These are phyloP conservation scores for Chimonanthus salicifolius DNA, from an alignment of 164 flowering plant species.

Conservation along the genomic window DNA sequence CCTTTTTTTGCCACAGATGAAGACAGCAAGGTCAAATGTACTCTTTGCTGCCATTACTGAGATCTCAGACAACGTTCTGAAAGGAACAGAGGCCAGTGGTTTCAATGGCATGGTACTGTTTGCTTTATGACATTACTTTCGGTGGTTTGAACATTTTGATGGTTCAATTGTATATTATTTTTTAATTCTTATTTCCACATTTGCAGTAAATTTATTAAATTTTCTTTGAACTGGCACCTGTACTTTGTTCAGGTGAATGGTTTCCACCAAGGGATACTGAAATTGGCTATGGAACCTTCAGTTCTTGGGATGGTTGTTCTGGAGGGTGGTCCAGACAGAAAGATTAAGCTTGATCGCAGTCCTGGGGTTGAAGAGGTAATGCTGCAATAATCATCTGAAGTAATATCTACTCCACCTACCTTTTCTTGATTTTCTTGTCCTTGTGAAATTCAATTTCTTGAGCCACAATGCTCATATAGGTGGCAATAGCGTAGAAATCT, in stretches of 20 bases:
- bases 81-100: constrained; percentile 90
- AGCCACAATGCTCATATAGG: neutral
- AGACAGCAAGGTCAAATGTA: constrained; percentile 83
- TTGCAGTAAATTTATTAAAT: neutral
- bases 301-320: constrained; percentile 65
- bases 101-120: constrained; percentile 84
- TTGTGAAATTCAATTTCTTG: neutral
- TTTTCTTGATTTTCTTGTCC: neutral
- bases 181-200: neutral
- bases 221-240: constrained; percentile 1
- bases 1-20: constrained; percentile 46
- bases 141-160: constrained; percentile 5
- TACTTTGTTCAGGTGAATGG: constrained; percentile 54
- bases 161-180: neutral
- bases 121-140: neutral
- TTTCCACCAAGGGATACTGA: constrained; percentile 90
- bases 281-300: constrained; percentile 96
- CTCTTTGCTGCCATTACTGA: constrained; percentile 86
- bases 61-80: constrained; percentile 83
- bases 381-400: neutral
- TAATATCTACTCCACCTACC: neutral
- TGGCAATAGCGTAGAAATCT: neutral
- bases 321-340: constrained; percentile 96
- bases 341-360: constrained; percentile 75
- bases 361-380: constrained; percentile 91